Percentiles rank a stretch among this genome's conserved stretches.
phyloP scores from a whole-genome alignment of 2,329 filamentous ascomycete species.

The Thelonectria discophora region DNA sequence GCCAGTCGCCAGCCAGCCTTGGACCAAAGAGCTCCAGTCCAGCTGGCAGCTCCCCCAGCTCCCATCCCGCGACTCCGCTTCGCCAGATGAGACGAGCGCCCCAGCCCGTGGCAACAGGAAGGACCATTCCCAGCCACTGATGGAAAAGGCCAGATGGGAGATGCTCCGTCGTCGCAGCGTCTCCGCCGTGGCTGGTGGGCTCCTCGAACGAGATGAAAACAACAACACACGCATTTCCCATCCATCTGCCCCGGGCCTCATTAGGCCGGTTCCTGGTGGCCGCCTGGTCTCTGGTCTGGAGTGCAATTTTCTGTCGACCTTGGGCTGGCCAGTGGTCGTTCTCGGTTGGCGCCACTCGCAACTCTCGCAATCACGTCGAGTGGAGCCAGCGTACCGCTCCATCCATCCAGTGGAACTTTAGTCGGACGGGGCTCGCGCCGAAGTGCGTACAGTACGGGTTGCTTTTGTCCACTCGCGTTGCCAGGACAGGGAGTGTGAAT shows the following conservation, averaged over 20 bases:
- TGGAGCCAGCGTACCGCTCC: slow-evolving; percentile 26
- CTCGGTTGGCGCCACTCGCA: slow-evolving; percentile 33
- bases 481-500: slow-evolving; percentile 15
- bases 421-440: slow-evolving; percentile 9
- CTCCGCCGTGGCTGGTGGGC: slow-evolving; percentile 28
- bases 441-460: slow-evolving; percentile 10
- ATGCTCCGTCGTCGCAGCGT: slow-evolving; percentile 33
- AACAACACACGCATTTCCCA: slow-evolving; percentile 26
- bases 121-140: slow-evolving; percentile 32
- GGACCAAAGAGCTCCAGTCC: not conserved
- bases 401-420: slow-evolving; percentile 18
- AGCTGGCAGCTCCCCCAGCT: slow-evolving; percentile 34
- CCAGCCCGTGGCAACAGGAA: slow-evolving; percentile 24
- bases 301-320: slow-evolving; percentile 27
- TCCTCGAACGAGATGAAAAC: slow-evolving; percentile 34
- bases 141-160: slow-evolving; percentile 27
- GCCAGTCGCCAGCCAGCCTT: slow-evolving; percentile 30
- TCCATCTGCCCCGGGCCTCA: slow-evolving; percentile 20
- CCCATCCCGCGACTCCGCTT: slow-evolving; percentile 20
- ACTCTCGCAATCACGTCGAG: slow-evolving; percentile 35
- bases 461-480: not conserved
- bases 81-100: slow-evolving; percentile 33
- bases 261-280: slow-evolving; percentile 31
- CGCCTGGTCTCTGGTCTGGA: not conserved
- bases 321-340: slow-evolving; percentile 29